Evolutionary conservation across 371 early-diverging fungal genomes (phyloP).

Genomic region (Encephalitozoon romaleae): DNA sequence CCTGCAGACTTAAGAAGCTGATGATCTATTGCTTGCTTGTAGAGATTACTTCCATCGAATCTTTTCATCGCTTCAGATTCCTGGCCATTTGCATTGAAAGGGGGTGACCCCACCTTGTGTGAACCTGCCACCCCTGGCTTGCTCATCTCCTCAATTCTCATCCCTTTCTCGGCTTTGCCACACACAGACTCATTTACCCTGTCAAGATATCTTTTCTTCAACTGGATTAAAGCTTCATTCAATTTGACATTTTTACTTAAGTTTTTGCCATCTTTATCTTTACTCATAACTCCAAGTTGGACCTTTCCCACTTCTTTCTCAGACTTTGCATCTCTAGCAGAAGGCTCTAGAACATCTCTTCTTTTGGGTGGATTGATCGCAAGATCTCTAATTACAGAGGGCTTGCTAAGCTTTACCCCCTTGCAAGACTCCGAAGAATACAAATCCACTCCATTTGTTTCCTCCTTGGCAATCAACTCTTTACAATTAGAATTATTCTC

Average conservation of each 20-base stretch:
- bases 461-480: background rate
- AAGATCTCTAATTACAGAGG: background rate
- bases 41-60: slow-evolving; percentile 15
- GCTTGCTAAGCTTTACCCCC: background rate
- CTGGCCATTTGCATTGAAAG: background rate
- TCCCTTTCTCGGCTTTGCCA: background rate
- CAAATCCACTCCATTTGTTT: background rate
- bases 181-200: background rate
- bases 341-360: background rate
- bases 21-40: slow-evolving; percentile 20
- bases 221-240: slow-evolving; percentile 5
- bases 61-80: background rate
- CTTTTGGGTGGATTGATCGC: background rate
- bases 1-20: slow-evolving; percentile 8
- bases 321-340: background rate
- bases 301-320: background rate
- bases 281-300: too few relatives aligned
- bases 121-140: background rate
- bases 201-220: background rate
- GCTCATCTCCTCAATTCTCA: background rate
- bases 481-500: background rate
- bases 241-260: background rate
- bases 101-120: background rate
- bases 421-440: background rate
- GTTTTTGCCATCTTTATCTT: background rate